Evolutionary conservation across 805 yeast genomes (phyloP).

Genomic region (Candida xyloterini): DNA sequence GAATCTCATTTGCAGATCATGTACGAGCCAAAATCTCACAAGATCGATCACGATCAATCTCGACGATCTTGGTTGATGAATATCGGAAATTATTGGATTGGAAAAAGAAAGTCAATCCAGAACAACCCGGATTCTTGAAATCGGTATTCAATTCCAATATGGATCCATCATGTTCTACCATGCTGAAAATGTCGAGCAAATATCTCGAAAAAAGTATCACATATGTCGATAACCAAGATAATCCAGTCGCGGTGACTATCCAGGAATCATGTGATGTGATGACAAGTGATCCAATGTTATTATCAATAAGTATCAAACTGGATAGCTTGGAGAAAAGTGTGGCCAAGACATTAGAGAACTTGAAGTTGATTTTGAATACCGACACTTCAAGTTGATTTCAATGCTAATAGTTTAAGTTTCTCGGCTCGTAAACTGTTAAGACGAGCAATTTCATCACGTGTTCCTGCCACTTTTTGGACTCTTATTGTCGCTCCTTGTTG

Average conservation of each 20-base stretch:
- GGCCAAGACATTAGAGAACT: constrained; percentile 29
- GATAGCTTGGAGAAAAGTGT: constrained; percentile 56
- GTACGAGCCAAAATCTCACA: constrained; percentile 53
- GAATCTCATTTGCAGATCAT: constrained; percentile 52
- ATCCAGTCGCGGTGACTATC: constrained; percentile 54
- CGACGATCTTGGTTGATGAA: constrained; percentile 39
- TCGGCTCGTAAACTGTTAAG: constrained; percentile 20
- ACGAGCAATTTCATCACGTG: constrained; percentile 23
- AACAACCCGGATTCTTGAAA: constrained; percentile 16
- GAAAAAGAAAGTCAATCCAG: constrained; percentile 14
- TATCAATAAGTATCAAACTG: constrained; percentile 61
- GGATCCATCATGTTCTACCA: constrained; percentile 33
- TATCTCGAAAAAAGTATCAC: constrained; percentile 64
- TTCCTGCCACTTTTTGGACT: constrained; percentile 26
- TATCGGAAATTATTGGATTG: constrained; percentile 35
- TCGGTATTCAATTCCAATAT: constrained; percentile 24
- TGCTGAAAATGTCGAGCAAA: constrained; percentile 41
- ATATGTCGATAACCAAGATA: constrained; percentile 39
- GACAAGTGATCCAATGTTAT: constrained; percentile 64
- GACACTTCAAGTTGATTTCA: constrained; percentile 15
- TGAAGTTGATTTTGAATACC: constrained; percentile 12
- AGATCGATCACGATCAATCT: constrained; percentile 38
- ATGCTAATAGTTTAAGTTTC: constrained; percentile 11
- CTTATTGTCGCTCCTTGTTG: constrained; percentile 39
- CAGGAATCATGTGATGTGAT: constrained; percentile 56